Conservation (phyloP, 768 basidiomycete species). For the Mrakia frigida region DNA sequence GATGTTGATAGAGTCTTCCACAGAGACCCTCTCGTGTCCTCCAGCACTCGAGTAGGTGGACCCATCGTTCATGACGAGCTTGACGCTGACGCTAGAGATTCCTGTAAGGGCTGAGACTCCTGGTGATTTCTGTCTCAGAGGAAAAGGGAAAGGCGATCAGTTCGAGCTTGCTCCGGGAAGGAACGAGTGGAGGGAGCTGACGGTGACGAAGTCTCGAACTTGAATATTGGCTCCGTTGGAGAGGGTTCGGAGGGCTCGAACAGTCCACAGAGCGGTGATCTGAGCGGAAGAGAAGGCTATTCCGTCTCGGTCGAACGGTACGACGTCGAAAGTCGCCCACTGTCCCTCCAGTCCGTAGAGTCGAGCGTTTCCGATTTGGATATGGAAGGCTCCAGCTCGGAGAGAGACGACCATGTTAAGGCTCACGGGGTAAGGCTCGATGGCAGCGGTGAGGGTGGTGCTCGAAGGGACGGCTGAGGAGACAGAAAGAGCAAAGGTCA, state of each 20-base stretch:
- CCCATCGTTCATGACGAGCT: slow-evolving; percentile 15
- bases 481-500: neutral
- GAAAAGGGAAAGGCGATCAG: neutral
- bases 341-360: neutral
- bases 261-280: neutral
- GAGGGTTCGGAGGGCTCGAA: neutral
- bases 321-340: neutral
- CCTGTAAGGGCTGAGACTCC: neutral
- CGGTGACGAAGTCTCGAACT: slow-evolving; percentile 6
- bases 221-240: slow-evolving; percentile 7
- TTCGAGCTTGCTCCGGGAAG: too few species aligned
- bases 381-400: neutral
- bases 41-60: slow-evolving; percentile 1
- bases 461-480: neutral
- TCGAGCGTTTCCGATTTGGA: neutral
- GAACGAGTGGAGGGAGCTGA: neutral
- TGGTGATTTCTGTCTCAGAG: neutral
- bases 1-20: slow-evolving; percentile 19
- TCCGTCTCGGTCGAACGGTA: neutral
- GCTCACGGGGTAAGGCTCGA: neutral
- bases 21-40: neutral
- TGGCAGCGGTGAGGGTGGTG: neutral
- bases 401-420: neutral
- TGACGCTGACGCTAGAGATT: neutral
- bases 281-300: neutral